Percentiles rank a stretch among this genome's conserved stretches.
Evolutionary conservation across 345 rosid species (phyloP).

Genomic region (Raphanus sativus): DNA sequence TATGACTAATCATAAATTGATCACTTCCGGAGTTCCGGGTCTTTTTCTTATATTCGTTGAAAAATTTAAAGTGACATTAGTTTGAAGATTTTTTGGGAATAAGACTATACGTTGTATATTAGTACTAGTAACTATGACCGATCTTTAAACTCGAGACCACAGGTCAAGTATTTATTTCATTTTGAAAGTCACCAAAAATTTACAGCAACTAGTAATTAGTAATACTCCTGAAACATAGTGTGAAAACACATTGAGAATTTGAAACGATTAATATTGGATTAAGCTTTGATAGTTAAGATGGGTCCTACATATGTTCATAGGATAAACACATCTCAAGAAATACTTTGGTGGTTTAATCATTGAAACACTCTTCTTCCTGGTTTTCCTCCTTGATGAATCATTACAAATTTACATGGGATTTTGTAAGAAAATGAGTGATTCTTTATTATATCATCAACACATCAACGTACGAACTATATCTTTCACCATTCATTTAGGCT

Average conservation of each 20-base stretch:
- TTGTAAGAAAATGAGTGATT: neutral
- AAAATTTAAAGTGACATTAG: neutral
- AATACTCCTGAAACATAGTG: neutral
- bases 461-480: constrained; percentile 37
- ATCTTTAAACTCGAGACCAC: neutral
- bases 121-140: neutral
- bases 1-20: constrained; percentile 26
- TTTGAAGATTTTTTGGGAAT: neutral
- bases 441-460: constrained; percentile 20
- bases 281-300: constrained; percentile 25
- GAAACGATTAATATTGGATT: constrained; percentile 10
- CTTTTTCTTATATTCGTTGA: neutral
- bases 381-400: constrained; percentile 32
- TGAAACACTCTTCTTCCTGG: constrained; percentile 26
- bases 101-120: neutral
- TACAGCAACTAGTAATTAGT: neutral
- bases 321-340: constrained; percentile 35
- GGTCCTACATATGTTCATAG: constrained; percentile 30
- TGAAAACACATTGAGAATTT: neutral
- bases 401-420: constrained; percentile 24
- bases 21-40: neutral
- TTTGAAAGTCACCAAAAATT: neutral
- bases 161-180: neutral
- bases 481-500: constrained; percentile 49
- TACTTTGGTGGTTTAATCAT: constrained; percentile 36